A percentile compares a stretch with the other conserved stretches of the same genome.
phyloP scores from a whole-genome alignment of 2,329 filamentous ascomycete genomes.

The Fusarium euwallaceae region DNA sequence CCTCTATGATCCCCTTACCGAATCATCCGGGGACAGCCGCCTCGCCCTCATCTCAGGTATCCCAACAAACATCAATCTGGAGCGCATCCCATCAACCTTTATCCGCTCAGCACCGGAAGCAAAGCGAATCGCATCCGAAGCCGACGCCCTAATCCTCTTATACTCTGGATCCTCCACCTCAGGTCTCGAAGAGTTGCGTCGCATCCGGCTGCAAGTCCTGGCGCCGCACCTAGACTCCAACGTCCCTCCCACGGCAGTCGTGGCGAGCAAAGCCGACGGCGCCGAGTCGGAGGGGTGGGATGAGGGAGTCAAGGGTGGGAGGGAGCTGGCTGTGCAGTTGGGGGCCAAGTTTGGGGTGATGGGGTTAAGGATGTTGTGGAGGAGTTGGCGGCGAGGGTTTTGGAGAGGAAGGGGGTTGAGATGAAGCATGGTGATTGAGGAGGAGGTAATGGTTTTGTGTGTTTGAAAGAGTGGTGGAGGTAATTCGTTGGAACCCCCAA shows the following conservation, averaged over 20 bases:
- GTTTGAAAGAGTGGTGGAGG: neutral
- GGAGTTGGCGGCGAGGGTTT: slow-evolving; percentile 31
- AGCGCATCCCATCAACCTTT: slow-evolving; percentile 34
- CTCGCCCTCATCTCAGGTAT: slow-evolving; percentile 26
- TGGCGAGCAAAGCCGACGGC: slow-evolving; percentile 33
- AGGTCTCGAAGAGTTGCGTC: slow-evolving; percentile 28
- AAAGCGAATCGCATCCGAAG: slow-evolving; percentile 17
- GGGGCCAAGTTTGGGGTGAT: slow-evolving; percentile 36
- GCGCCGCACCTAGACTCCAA: slow-evolving; percentile 13
- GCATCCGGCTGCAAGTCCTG: slow-evolving; percentile 22
- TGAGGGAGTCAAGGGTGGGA: slow-evolving; percentile 19
- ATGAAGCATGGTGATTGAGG: neutral
- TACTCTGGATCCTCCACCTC: slow-evolving; percentile 26
- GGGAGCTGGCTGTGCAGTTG: slow-evolving; percentile 27
- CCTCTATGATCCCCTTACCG: slow-evolving; percentile 33
- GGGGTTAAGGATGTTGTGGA: slow-evolving; percentile 38
- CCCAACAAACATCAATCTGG: slow-evolving; percentile 25
- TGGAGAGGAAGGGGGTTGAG: slow-evolving; percentile 24
- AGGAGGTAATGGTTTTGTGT: neutral
- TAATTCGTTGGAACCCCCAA: neutral
- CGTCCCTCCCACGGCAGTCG: slow-evolving; percentile 23
- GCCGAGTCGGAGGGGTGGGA: slow-evolving; percentile 35
- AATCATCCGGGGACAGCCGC: slow-evolving; percentile 29
- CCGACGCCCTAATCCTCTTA: slow-evolving; percentile 34
- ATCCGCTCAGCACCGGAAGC: slow-evolving; percentile 17